These are phyloP conservation scores for Cubamyces sp. DNA, from an alignment of 768 basidiomycete genomes.

Conservation along the genomic window DNA sequence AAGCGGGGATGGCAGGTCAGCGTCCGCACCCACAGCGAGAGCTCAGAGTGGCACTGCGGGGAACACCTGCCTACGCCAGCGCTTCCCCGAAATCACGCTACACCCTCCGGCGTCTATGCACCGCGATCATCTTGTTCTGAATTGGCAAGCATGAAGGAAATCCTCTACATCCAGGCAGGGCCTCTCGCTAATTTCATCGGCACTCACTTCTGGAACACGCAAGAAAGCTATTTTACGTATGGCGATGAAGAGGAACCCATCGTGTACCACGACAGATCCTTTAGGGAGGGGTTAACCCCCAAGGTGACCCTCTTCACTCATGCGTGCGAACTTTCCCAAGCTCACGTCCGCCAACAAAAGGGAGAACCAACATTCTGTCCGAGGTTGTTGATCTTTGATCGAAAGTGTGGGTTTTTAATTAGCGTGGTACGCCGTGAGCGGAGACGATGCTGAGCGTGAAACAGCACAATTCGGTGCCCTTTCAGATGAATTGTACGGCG, in stretches of 20 bases:
- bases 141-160: conserved; percentile 63
- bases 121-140: background rate
- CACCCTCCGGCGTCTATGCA: background rate
- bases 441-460: background rate
- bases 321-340: conserved; percentile 4
- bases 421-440: background rate
- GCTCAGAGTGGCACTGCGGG: conserved; percentile 9
- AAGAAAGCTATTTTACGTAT: conserved; percentile 68
- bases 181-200: conserved; percentile 67
- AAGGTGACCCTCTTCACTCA: conserved; percentile 41
- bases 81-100: conserved; percentile 17
- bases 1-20: background rate
- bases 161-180: conserved; percentile 79
- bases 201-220: conserved; percentile 83
- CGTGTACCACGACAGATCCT: conserved; percentile 62
- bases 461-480: conserved; percentile 72
- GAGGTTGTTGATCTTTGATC: conserved; percentile 67
- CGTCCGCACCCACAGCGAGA: background rate
- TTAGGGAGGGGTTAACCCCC: conserved; percentile 58
- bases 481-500: conserved; percentile 45
- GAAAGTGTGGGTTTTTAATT: conserved; percentile 53
- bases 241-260: conserved; percentile 47
- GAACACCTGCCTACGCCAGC: conserved; percentile 2
- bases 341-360: conserved; percentile 21
- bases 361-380: conserved; percentile 61